These are phyloP conservation scores for Neurospora sp. DNA, from an alignment of 495 filamentous ascomycete genomes.

Conservation along the genomic window DNA sequence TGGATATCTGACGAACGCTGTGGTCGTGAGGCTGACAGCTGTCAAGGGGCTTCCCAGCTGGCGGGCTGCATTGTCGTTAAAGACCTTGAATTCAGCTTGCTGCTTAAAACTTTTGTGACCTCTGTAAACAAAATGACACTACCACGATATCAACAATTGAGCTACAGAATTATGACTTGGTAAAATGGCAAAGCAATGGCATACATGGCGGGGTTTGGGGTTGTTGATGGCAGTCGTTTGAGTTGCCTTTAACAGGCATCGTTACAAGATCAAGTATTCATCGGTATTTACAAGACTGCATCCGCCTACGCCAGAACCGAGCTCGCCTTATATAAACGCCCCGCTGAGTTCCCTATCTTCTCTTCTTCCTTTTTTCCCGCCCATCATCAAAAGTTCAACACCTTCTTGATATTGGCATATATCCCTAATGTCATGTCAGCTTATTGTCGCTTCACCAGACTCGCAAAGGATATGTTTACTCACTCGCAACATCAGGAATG, in stretches of 20 bases:
- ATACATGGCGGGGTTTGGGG: not conserved
- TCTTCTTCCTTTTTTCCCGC: not conserved
- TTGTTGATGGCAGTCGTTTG: not conserved
- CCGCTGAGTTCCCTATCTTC: not conserved
- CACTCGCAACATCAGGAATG: slow-evolving; percentile 82
- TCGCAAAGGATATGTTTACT: slow-evolving; percentile 29
- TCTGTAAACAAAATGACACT: not conserved
- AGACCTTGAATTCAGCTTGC: not conserved
- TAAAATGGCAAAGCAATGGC: not conserved
- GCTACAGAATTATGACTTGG: not conserved
- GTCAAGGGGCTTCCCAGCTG: not conserved
- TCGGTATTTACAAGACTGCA: not conserved
- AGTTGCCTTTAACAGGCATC: not conserved
- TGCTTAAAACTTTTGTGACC: not conserved
- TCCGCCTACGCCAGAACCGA: not conserved
- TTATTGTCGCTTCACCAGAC: not conserved
- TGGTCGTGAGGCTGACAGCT: not conserved
- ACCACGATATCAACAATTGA: not conserved
- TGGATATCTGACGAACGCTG: not conserved
- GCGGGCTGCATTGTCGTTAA: not conserved
- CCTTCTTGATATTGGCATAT: slow-evolving; percentile 43
- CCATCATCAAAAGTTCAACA: slow-evolving; percentile 28
- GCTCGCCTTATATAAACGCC: not conserved
- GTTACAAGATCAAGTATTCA: not conserved
- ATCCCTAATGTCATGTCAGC: slow-evolving; percentile 22